Conservation (phyloP, 2,329 filamentous ascomycete species). For the Fusarium kyushuense region DNA sequence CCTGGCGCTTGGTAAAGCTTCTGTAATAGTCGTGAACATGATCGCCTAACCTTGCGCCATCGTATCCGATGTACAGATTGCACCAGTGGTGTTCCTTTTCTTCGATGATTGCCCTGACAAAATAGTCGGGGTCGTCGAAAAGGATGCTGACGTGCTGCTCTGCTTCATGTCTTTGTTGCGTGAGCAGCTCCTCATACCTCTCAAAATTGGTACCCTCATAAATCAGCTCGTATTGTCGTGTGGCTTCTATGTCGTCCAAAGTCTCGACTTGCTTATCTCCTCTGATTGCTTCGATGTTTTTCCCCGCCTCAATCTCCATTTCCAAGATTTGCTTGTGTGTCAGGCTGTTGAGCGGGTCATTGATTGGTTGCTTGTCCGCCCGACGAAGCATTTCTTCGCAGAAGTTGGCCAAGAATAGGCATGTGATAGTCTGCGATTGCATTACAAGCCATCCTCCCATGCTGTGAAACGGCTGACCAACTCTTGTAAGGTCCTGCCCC, state of each 20-base stretch:
- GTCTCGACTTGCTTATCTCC: neutral
- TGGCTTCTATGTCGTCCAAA: slow-evolving; percentile 27
- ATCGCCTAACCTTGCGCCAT: neutral
- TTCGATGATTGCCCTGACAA: slow-evolving; percentile 27
- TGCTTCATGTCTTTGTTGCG: slow-evolving; percentile 17
- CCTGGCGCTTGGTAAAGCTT: neutral
- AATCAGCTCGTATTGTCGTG: slow-evolving; percentile 33
- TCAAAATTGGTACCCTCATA: neutral
- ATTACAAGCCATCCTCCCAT: slow-evolving; percentile 38
- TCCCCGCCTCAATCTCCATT: neutral
- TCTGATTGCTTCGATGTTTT: neutral
- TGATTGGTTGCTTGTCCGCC: neutral
- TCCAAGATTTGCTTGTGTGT: neutral
- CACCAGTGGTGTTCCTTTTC: slow-evolving; percentile 43
- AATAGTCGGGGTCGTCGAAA: slow-evolving; percentile 41
- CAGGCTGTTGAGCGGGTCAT: neutral
- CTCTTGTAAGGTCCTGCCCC: neutral
- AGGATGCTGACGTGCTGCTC: slow-evolving; percentile 31
- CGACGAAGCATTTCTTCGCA: slow-evolving; percentile 23
- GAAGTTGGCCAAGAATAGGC: slow-evolving; percentile 26
- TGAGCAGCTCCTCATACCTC: slow-evolving; percentile 12
- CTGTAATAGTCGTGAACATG: slow-evolving; percentile 21
- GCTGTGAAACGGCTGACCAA: neutral
- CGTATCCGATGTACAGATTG: slow-evolving; percentile 29
- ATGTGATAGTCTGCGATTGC: slow-evolving; percentile 37